Conservation (phyloP, 108 stramenopile species). For the Cyclotella kingstonii region DNA sequence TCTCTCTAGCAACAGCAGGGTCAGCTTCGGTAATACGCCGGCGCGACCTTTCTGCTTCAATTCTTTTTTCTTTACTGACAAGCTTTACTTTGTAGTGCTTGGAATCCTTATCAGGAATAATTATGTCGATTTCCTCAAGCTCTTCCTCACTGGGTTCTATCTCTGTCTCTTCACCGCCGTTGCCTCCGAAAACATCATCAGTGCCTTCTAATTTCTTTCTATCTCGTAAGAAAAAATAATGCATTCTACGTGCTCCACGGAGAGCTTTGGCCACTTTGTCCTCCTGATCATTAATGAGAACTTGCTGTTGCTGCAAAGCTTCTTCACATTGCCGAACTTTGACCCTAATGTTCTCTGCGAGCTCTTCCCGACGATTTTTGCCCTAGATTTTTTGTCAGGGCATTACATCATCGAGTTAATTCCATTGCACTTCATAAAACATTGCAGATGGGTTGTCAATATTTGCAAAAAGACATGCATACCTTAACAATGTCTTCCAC, state of each 20-base stretch:
- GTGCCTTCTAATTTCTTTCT: constrained; percentile 16
- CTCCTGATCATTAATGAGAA: constrained; percentile 48
- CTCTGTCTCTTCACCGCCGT: constrained; percentile 11
- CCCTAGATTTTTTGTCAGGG: background rate
- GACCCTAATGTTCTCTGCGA: constrained; percentile 31
- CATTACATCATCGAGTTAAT: background rate
- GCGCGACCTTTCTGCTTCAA: constrained; percentile 62
- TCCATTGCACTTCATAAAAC: no score
- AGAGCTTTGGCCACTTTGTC: constrained; percentile 47
- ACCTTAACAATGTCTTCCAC: constrained; percentile 53
- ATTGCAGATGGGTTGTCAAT: background rate
- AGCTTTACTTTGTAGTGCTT: constrained; percentile 57
- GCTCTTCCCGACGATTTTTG: constrained; percentile 28
- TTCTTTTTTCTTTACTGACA: constrained; percentile 36
- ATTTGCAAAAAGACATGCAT: background rate
- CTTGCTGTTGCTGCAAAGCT: constrained; percentile 45
- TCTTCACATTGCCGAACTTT: constrained; percentile 33
- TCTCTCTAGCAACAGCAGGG: constrained; percentile 61
- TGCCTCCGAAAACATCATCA: background rate
- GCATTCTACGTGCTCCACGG: constrained; percentile 14
- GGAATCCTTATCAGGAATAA: constrained; percentile 32
- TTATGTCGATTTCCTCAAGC: constrained; percentile 59
- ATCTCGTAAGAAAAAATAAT: constrained; percentile 14
- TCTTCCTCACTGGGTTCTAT: constrained; percentile 65
- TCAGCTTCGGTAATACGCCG: constrained; percentile 56